Evolutionary conservation across 768 basidiomycete species (phyloP).

Genomic region (Goffeauzyma gilvescens): DNA sequence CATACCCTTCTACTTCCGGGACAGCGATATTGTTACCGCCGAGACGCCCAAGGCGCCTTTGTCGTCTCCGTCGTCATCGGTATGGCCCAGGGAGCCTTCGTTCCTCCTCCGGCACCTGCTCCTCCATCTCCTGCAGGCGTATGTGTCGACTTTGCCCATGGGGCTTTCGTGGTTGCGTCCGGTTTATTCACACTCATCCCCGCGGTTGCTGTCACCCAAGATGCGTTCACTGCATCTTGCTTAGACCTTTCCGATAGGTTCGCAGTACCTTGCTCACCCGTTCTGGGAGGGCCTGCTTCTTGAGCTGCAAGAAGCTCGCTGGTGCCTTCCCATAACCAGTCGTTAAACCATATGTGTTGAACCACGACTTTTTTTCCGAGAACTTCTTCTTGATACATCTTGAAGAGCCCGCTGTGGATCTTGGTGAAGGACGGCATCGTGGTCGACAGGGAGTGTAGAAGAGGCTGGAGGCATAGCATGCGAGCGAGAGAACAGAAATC

Average conservation of each 20-base stretch:
- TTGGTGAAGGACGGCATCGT: constrained; percentile 83
- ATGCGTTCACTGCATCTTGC: not conserved
- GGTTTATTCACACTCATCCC: not conserved
- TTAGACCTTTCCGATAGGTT: too few relatives aligned
- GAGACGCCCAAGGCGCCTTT: constrained; percentile 1
- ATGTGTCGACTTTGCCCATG: too few relatives aligned
- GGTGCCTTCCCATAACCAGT: constrained; percentile 15
- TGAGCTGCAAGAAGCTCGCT: not conserved
- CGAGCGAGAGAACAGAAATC: not conserved
- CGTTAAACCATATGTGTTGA: constrained; percentile 47
- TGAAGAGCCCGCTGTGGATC: constrained; percentile 71
- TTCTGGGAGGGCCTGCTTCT: not conserved
- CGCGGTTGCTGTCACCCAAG: not conserved
- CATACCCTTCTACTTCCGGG: too few relatives aligned
- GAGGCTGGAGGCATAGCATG: constrained; percentile 35
- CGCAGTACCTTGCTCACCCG: not conserved
- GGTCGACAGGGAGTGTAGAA: constrained; percentile 64
- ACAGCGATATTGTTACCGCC: too few relatives aligned
- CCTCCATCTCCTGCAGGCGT: too few relatives aligned
- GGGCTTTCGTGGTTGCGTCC: too few relatives aligned
- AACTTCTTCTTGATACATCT: constrained; percentile 96
- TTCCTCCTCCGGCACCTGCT: constrained; percentile 1
- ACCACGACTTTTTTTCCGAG: constrained; percentile 88
- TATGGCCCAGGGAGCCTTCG: constrained; percentile 14
- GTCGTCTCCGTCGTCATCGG: constrained; percentile 1